phyloP scores from a whole-genome alignment of 208 protist genomes.

The Leishmania gerbilli region DNA sequence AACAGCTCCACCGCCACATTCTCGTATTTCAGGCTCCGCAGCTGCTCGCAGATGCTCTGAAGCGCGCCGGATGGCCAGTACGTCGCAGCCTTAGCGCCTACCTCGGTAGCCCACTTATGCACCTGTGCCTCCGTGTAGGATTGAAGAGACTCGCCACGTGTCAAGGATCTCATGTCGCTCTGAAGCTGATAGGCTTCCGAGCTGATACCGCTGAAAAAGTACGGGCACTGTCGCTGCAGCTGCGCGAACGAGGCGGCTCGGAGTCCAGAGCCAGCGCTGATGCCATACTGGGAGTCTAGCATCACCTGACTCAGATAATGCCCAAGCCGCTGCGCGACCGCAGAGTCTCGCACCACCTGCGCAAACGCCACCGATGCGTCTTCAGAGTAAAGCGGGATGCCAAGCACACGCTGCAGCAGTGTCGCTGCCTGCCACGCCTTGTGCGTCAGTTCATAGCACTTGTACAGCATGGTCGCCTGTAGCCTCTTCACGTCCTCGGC shows the following conservation, averaged over 20 bases:
- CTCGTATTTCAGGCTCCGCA: constrained; percentile 68
- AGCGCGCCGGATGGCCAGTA: constrained; percentile 85
- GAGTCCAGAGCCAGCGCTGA: constrained; percentile 38
- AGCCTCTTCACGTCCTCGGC: constrained; percentile 51
- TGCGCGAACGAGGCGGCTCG: constrained; percentile 45
- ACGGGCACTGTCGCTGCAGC: constrained; percentile 75
- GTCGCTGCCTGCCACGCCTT: constrained; percentile 66
- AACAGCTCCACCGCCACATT: constrained; percentile 74
- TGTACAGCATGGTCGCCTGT: constrained; percentile 43
- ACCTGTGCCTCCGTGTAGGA: constrained; percentile 53
- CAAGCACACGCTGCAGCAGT: constrained; percentile 55
- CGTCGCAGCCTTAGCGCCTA: constrained; percentile 57
- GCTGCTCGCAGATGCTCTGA: constrained; percentile 73
- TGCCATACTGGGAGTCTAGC: constrained; percentile 48
- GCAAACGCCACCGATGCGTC: constrained; percentile 68
- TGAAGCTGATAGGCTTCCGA: constrained; percentile 66
- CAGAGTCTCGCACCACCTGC: constrained; percentile 75
- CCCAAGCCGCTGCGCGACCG: constrained; percentile 64
- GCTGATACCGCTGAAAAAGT: constrained; percentile 80
- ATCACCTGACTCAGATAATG: constrained; percentile 62
- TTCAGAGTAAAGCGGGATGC: constrained; percentile 51
- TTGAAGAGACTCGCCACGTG: constrained; percentile 41
- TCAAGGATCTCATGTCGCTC: constrained; percentile 65
- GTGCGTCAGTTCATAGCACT: constrained; percentile 43
- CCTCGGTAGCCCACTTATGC: constrained; percentile 61